Evolutionary conservation across 257 asterid genomes (phyloP), one percentile per base, ranked within the genome.

Genomic region (Plantago elongata): DNA sequence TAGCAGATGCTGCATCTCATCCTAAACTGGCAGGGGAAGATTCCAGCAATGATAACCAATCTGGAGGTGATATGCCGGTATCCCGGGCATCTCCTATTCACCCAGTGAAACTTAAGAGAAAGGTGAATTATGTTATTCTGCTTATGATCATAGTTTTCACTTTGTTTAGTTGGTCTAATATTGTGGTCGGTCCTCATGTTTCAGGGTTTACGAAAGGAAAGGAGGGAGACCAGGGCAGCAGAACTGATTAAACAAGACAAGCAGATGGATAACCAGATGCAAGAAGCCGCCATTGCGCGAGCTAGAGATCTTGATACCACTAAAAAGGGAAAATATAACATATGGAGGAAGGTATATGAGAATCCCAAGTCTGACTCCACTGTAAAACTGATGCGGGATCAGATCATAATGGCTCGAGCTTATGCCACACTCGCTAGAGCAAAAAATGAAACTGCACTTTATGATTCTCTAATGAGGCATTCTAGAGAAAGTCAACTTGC

Each of bases 261-360:
- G 69, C 85, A 75, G 72, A 72, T 63, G 42, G 95, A 90, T 54
- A 72, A 75, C 70, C 83, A 82, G 67, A 81, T 81, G 79, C 94
- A 88, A 75, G 95, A 79, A 66, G 87, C 83, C n/a, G 96, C 96
- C 70, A 78, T 91, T 74, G 69, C 68, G 74, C 84, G 83, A 72
- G 88, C 98, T 55, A 69, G 68, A 73, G 91, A 86, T 79, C 83
- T 88, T 54, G 95, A 88, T 73, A 84, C 87, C 67, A 84, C 95
- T 54, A 54, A 74, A 75, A 81, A 69, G 81, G 91, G 91, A 45
- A 88, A 82, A 86, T 88, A 82, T 68, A 76, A 82, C 71, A 84
- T 88, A 78, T 88, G 96, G 98, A 85, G 98, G 95, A 84, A 82
- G 79, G 96, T 85, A 64, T 88, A 91, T 37, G 95, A 82, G 47